Evolutionary conservation across 202 grass and related monocot genomes (phyloP).

Genomic region (Setaria italica): DNA sequence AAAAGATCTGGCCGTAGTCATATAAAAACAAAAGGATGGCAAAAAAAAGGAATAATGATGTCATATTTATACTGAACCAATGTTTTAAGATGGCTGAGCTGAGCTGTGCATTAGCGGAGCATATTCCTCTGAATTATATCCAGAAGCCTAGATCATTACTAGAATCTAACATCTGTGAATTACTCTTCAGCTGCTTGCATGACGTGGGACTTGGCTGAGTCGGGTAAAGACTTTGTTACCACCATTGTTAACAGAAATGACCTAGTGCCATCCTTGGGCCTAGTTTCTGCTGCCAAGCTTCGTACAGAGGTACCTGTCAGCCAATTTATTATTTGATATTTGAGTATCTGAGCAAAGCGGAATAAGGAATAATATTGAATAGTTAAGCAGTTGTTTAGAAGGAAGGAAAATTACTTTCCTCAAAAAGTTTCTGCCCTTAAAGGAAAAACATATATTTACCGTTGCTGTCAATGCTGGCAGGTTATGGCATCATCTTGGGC

Average conservation of each 20-base stretch:
- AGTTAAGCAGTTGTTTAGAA: constrained; percentile 2
- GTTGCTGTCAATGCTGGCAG: constrained; percentile 48
- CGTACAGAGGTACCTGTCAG: constrained; percentile 64
- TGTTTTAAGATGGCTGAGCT: neutral
- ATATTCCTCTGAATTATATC: constrained; percentile 26
- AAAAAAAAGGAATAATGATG: neutral
- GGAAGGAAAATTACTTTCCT: neutral
- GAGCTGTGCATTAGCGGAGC: neutral
- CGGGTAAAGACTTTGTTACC: constrained; percentile 76
- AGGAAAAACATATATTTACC: constrained; percentile 35
- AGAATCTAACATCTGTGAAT: constrained; percentile 30
- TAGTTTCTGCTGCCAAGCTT: constrained; percentile 68
- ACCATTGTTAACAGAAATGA: constrained; percentile 84
- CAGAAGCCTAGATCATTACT: constrained; percentile 17
- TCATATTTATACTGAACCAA: neutral
- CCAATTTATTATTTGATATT: constrained; percentile 28
- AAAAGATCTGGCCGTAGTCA: neutral
- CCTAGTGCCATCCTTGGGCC: constrained; percentile 75
- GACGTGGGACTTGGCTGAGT: constrained; percentile 93
- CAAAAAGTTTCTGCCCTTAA: constrained; percentile 1
- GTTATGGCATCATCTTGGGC: constrained; percentile 83
- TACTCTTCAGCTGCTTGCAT: constrained; percentile 82
- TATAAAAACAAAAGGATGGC: neutral
- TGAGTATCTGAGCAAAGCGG: constrained; percentile 14
- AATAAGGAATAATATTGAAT: constrained; percentile 8